These are phyloP conservation scores for Russula vinacea DNA, from an alignment of 768 basidiomycete species.

Conservation along the genomic window DNA sequence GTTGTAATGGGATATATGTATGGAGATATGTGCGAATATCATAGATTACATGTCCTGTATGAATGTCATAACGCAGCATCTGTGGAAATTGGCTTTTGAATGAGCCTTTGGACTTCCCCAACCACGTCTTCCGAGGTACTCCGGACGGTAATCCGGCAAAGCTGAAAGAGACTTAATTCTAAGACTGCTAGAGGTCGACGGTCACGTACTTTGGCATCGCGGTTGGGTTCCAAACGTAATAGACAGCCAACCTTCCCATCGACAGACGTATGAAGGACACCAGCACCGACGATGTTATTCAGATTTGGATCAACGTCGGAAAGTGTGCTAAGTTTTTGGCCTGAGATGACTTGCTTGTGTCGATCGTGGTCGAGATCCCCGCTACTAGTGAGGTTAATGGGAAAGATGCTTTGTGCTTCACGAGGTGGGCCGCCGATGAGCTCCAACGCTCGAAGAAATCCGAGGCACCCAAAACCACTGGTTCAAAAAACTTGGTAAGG, in stretches of 20 bases:
- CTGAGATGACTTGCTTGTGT: constrained; percentile 72
- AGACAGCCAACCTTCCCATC: constrained; percentile 96
- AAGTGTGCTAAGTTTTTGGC: constrained; percentile 72
- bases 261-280: constrained; percentile 87
- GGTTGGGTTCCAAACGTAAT: constrained; percentile 89
- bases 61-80: constrained; percentile 31
- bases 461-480: constrained; percentile 73
- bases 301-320: constrained; percentile 90
- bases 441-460: constrained; percentile 99
- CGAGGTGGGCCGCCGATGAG: constrained; percentile 93
- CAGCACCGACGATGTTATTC: constrained; percentile 91
- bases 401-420: constrained; percentile 86
- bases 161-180: constrained; percentile 41
- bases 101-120: constrained; percentile 56
- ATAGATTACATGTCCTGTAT: constrained; percentile 17
- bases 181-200: not conserved
- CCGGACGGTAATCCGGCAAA: constrained; percentile 89
- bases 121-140: constrained; percentile 94
- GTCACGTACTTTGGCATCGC: constrained; percentile 80
- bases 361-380: constrained; percentile 74
- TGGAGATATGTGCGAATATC: constrained; percentile 26
- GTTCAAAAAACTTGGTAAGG: constrained; percentile 89
- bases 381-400: constrained; percentile 60
- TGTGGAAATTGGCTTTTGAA: constrained; percentile 42
- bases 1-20: constrained; percentile 23